Base-by-base conservation (phyloP, 2,329 filamentous ascomycete species). In the Penicillium olsonii region DNA sequence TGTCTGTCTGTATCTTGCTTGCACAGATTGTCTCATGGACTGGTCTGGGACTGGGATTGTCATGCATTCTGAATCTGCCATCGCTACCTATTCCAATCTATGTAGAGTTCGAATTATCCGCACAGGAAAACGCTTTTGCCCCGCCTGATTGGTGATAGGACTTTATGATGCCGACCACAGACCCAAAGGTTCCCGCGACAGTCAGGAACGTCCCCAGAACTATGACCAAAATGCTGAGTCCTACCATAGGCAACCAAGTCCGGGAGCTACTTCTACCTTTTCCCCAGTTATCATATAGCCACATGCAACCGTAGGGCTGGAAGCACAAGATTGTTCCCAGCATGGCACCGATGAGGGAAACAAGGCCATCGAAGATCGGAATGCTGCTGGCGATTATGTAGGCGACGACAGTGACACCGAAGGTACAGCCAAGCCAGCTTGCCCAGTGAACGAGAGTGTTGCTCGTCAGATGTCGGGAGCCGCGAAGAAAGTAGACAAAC, bases 151-250 rank as follows among this genome's bases (percentile, higher is more conserved):
- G 51, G 15, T 61, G 60, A 43, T 77, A 75, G 1, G 61, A 62
- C 5, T 70, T 61, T 3, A 73, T 68, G 35, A 75, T 73, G 1
- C 59, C 66, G 7, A 75, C 64, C 2, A 78, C 58, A 0, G 73
- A 73, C 0, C 72, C 74, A 37, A 77, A 78, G 0, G 73, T 76
- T 0, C 75, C 75, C 3, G 64, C 71, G 37, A 78, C 52, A 63
- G 71, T 77, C n/a, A 77, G 52, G 49, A 77, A 78, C 0, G 55
- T 64, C 5, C 73, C 74, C 0, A 57, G 48, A 2, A 67, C 40
- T 15, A 76, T 64, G 12, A 76, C 64, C 31, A 72, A 75, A 1
- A 44, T 33, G 40, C 57, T 56, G 53, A 56, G 63, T 9, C 45
- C 41, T 1, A 54, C 56, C 50, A 56, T 55, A 4, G 52, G 24